Conservation (phyloP, 176 grass and related monocot genomes). For the Zoysia japonica region DNA sequence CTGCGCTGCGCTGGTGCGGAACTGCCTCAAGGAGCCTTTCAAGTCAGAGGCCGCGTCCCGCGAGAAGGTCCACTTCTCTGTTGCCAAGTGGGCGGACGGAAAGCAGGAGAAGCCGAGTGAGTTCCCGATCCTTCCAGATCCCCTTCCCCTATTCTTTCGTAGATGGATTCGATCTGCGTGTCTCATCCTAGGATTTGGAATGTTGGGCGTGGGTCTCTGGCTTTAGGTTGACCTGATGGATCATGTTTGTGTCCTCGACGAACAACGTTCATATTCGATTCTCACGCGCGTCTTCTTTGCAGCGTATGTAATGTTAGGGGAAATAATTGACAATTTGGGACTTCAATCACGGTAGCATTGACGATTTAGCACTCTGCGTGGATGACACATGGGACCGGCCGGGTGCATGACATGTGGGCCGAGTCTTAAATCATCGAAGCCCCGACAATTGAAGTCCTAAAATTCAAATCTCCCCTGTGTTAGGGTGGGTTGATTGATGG, state of each 20-base stretch:
- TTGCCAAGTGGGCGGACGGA: constrained; percentile 72
- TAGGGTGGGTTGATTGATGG: no score
- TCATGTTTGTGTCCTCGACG: no score
- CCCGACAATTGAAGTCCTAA: no score
- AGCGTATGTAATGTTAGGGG: not conserved
- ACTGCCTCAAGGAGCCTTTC: constrained; percentile 90
- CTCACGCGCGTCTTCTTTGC: not conserved
- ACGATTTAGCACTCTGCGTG: no score
- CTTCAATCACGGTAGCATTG: not conserved
- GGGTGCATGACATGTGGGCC: no score
- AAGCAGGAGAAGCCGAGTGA: constrained; percentile 87
- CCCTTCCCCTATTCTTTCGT: not conserved
- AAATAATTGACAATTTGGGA: no score
- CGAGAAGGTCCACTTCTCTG: constrained; percentile 97
- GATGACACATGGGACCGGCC: no score
- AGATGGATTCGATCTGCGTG: not conserved
- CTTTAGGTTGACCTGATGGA: constrained; percentile 9
- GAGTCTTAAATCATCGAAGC: no score
- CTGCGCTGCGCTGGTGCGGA: constrained; percentile 84
- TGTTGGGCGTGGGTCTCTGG: not conserved
- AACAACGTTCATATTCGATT: not conserved
- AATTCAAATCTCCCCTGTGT: no score
- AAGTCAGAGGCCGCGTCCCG: constrained; percentile 64
- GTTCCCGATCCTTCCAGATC: constrained; percentile 2
- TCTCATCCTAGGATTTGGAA: constrained; percentile 14